Evolutionary conservation across 108 stramenopile species (phyloP), one percentile per base, ranked within the genome.

Genomic region (Skeletonema costatum): DNA sequence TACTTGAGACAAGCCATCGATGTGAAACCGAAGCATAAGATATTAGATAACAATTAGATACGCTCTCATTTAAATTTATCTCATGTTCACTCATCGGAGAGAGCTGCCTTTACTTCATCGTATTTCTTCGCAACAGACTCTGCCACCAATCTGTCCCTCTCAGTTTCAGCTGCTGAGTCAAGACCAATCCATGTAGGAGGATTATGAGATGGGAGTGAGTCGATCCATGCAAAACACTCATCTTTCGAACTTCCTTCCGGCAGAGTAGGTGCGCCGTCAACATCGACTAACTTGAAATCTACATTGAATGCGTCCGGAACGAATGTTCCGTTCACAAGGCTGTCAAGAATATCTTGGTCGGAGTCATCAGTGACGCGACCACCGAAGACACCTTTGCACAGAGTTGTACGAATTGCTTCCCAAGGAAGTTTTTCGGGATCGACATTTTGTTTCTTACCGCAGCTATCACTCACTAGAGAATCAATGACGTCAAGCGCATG

Each of bases 401-500:
- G 74, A 32, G 93, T 94, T 7, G 89, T 68, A n/a, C 91, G 85
- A 44, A 96, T 87, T 32, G 93, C 93, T 65, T 93, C 96, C 92
- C 93, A 96, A 14, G 96, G 96, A 42, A 96, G 78, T 70, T 91
- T 87, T 56, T 92, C 93, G 10, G 92, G 92, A 51, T 93, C 89
- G 5, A 90, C 58, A 60, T 77, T 87, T 66, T 71, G 75, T 42
- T 73, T 73, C 58, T 77, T 74, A 16, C 86, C 86, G 32, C 78
- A 74, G 29, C 70, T 71, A 25, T 85, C 84, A 62, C 84, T 87
- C 5, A 96, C 81, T 64, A 93, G 82, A 31, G 89, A 71, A 80
- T 96, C 96, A 67, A 96, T 93, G 17, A 93, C 96, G 77, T 96
- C 93, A 29, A 99, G 70, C 2, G 97, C 98, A 73, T 97, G 96